phyloP scores from a whole-genome alignment of 2,329 filamentous ascomycete genomes.

The Alternaria triticina region DNA sequence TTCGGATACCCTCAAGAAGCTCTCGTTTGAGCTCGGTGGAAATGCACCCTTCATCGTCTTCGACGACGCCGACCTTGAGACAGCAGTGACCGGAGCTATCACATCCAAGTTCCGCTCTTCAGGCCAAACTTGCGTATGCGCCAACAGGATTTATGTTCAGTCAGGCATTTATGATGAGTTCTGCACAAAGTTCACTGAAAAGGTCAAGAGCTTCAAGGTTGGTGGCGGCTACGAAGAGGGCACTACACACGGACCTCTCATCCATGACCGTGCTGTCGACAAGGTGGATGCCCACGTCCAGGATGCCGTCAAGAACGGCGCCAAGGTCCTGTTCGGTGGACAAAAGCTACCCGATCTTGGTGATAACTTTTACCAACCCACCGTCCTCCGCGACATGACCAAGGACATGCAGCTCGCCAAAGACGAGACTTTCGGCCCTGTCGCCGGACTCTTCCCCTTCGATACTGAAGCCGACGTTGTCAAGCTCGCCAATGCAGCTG shows the following conservation, averaged over 20 bases:
- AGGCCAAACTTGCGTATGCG: slow-evolving; percentile 88
- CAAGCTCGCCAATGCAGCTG: slow-evolving; percentile 76
- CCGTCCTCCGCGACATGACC: slow-evolving; percentile 86
- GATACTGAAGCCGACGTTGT: slow-evolving; percentile 89
- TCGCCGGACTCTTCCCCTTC: slow-evolving; percentile 89
- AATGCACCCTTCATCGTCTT: slow-evolving; percentile 98
- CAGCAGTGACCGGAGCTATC: slow-evolving; percentile 82
- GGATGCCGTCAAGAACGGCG: slow-evolving; percentile 42
- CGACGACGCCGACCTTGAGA: slow-evolving; percentile 88
- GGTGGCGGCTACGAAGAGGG: slow-evolving; percentile 74
- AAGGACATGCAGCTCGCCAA: slow-evolving; percentile 80
- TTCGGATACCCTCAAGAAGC: slow-evolving; percentile 80
- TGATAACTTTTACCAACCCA: slow-evolving; percentile 86
- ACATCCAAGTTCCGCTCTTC: slow-evolving; percentile 91
- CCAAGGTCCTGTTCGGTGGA: slow-evolving; percentile 58
- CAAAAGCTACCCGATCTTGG: slow-evolving; percentile 76
- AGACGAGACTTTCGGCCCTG: slow-evolving; percentile 96
- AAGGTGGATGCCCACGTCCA: slow-evolving; percentile 48
- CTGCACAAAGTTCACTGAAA: slow-evolving; percentile 69
- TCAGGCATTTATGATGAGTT: slow-evolving; percentile 79
- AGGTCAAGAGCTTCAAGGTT: slow-evolving; percentile 76
- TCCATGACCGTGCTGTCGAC: slow-evolving; percentile 75
- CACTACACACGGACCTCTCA: slow-evolving; percentile 80
- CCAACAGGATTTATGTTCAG: slow-evolving; percentile 82
- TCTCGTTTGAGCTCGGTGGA: slow-evolving; percentile 89